These are phyloP conservation scores for Venturia oleaginea DNA, from an alignment of 2,329 filamentous ascomycete genomes.

Conservation along the genomic window DNA sequence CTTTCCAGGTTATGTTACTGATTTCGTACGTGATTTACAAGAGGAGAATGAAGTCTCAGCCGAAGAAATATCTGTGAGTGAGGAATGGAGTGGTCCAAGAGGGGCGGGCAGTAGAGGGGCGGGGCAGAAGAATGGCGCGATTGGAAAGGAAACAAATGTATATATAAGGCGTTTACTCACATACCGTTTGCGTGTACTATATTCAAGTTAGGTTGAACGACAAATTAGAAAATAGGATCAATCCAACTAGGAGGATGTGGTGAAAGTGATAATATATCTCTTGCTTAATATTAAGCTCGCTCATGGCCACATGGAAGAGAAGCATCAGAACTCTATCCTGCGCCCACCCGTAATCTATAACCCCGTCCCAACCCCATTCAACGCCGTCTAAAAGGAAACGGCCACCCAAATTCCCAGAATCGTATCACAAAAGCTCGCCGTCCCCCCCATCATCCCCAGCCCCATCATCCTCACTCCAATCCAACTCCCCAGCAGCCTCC, in stretches of 20 bases:
- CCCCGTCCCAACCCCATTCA: neutral
- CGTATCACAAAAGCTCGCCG: conserved; percentile 11
- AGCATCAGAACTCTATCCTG: neutral
- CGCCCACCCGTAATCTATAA: neutral
- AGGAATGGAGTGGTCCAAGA: neutral
- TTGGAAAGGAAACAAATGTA: too few relatives aligned
- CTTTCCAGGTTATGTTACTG: conserved; percentile 62
- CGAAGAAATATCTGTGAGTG: conserved; percentile 90
- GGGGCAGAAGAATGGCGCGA: too few relatives aligned
- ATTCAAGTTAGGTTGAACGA: neutral
- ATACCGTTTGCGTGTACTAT: neutral
- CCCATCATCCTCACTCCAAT: conserved; percentile 42
- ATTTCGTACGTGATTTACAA: conserved; percentile 70
- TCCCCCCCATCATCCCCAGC: conserved; percentile 39
- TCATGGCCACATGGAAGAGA: neutral
- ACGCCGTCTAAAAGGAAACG: neutral
- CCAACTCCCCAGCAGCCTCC: conserved; percentile 49
- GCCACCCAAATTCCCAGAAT: neutral
- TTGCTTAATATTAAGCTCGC: too few relatives aligned
- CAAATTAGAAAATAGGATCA: too few relatives aligned
- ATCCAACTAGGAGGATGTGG: too few relatives aligned
- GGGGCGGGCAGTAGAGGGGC: too few relatives aligned
- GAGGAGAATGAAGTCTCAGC: conserved; percentile 60
- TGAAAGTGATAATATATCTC: too few relatives aligned
- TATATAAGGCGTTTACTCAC: neutral